phyloP scores from a whole-genome alignment of 1,284 basidiomycete genomes.

The Mrakiaceae sp. region DNA sequence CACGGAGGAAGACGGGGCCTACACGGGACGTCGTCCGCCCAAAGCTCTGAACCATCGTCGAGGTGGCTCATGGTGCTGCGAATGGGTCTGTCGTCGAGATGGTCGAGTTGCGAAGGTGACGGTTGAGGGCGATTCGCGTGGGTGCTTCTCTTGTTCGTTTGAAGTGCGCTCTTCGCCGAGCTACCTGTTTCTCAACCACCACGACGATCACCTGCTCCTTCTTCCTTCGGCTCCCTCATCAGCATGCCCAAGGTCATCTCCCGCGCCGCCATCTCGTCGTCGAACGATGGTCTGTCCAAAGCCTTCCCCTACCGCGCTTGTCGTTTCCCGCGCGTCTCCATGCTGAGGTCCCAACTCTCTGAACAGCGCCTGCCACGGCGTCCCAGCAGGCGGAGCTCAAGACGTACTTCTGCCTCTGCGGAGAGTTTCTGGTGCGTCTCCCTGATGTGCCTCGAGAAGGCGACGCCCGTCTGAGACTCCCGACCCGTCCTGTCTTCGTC shows the following conservation, averaged over 20 bases:
- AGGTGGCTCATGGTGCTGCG: no score
- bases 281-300: constrained; percentile 24
- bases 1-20: no score
- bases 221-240: neutral
- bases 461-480: no score
- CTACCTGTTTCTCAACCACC: no score
- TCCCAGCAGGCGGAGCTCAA: constrained; percentile 31
- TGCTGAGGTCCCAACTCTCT: constrained; percentile 28
- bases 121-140: no score
- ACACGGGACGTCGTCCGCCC: no score
- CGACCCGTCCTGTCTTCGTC: neutral
- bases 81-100: no score
- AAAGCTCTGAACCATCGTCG: no score
- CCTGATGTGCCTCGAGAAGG: neutral
- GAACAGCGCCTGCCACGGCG: constrained; percentile 22
- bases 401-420: constrained; percentile 37
- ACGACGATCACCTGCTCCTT: neutral
- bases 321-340: neutral
- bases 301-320: neutral
- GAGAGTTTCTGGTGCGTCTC: constrained; percentile 30
- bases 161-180: no score
- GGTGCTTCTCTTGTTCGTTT: no score
- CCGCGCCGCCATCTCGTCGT: constrained; percentile 31
- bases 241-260: constrained; percentile 36
- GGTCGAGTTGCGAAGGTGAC: no score